Evolutionary conservation across 78 protist species (phyloP), one percentile per base, ranked within the genome.

Genomic region (Pirum gemmata): DNA sequence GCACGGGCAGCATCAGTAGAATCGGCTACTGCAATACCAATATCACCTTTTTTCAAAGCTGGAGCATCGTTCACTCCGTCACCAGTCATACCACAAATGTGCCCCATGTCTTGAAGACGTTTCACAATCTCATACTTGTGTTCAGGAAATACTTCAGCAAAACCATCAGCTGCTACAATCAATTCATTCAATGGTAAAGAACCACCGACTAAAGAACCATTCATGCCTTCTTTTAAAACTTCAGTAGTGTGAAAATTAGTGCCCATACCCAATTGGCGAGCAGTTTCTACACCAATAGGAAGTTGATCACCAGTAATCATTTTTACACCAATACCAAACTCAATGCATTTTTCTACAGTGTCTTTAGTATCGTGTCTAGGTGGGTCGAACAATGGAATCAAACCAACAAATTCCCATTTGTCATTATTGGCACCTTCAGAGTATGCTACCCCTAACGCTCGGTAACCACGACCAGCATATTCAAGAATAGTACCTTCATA

Each of bases 21-120:
- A 38, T 93, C 95, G 26, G 91, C 96, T 34, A 95, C 96, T n/a
- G 98, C 98, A 88, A 96, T 95, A 51, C 98, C 98, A 87, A 96
- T 93, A 91, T 97, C 92, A n/a, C 98, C 98, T 82, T 91, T 87
- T 93, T 94, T 94, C 39, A 97, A 91, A 35, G 99, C 99, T n/a
- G 97, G 98, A 13, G 99, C 99, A 88, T 97, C 99, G 91, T 97
- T 97, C 18, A 95, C 98, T 35, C 99, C 99, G 61, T 97, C 99
- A 37, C 99, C 98, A 38, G 97, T 95, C 96, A 95, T 94, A 78
- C 96, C 98, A 25, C 90, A 93, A n/a, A 91, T 76, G 89, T 92
- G 93, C 41, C 91, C 92, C 2, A 76, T 51, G 87, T 87, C 76
- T 86, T 92, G 94, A 26, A 93, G 93, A 41, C 36, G 74, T 41